Evolutionary conservation across 2,329 filamentous ascomycete genomes (phyloP), one percentile per base, ranked within the genome.

Genomic region (Lachnellula hyalina): DNA sequence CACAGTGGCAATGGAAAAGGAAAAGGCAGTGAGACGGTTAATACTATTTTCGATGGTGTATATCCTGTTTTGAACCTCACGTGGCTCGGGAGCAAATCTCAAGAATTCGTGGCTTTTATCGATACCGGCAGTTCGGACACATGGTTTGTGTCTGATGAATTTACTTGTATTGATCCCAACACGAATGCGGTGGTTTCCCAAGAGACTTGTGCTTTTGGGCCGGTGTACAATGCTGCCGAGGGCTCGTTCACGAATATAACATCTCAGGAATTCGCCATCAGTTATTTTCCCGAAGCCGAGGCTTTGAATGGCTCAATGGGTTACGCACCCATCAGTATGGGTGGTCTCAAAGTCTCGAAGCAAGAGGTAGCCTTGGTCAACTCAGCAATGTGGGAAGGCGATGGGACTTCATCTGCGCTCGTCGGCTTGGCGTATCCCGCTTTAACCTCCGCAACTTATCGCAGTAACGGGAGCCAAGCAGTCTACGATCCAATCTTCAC

Each of bases 371-470:
- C 71, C 0, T 58, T 79, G 15, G 76, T 77, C 3, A 69, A 74
- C 47, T 59, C 64, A 36, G 72, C 75, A 0, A 71, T 68, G 12
- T 77, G 73, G 68, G 63, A 69, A 17, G 76, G 76, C 8, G 75
- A 80, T 53, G 70, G 68, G 1, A 65, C 71, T 19, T 74, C 75
- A 1, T 74, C 72, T 25, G 79, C 80, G 2, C 65, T 82, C 2
- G 60, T 82, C 4, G 80, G 79, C 0, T 69, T 83, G 12, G 77
- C 71, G 1, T 82, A 78, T 61, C 74, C 76, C 7, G 68, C 72
- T 14, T 61, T 80, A n/a, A 51, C 36, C 28, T 25, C 17, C n/a
- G 21, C 15, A 2, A 12, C 3, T 3, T 17, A 9, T 11, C n/a
- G 42, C 19, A 28, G 44, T 2, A 46, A 46, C 19, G 44, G 44